Base-by-base conservation (phyloP, 345 rosid genomes). In the Citrus inodora region DNA sequence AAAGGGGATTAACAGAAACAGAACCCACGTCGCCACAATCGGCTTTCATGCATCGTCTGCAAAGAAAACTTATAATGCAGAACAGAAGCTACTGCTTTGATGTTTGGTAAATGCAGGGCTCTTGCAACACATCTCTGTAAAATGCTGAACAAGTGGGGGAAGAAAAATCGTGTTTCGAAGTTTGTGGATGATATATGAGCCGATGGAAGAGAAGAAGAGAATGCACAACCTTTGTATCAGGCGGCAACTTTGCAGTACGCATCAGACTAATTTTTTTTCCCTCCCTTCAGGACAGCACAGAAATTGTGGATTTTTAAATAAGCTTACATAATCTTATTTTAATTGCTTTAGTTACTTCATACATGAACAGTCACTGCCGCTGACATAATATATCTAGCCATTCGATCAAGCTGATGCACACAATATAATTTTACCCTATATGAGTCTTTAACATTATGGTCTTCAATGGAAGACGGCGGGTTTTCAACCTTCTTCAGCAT, bases 401-500 rank as follows among this genome's bases (percentile, higher is more conserved):
- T 53, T 53, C 19, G 58, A 5, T 17, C 58, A 4, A 17, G 22
- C 58, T 53, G 1, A 46, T 17, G 7, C 22, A 53, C 0, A 53
- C 7, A 53, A 53, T 53, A 53, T 53, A 53, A 53, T 17, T 53
- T 53, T 53, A 17, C 58, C 58, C 58, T 5, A 53, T 13, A 51
- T 5, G 58, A 17, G 58, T 53, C 58, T 53, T 46, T 5, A 53
- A 53, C 21, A 5, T 16, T 53, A 51, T 17, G 7, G 58, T 53
- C 58, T 53, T 53, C 30, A 11, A 27, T 3, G 21, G 32, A 42
- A 13, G 21, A 24, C 56, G 7, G 7, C 16, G 4, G 4, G 61
- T 13, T 55, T 35, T 33, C 35, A 19, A 46, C 60, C 7, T 61
- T 69, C 81, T 80, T 85, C 85, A 91, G 92, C 95, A 91, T 73